Conservation (phyloP, 1,284 basidiomycete genomes). For the Pulveroboletus sp. region DNA sequence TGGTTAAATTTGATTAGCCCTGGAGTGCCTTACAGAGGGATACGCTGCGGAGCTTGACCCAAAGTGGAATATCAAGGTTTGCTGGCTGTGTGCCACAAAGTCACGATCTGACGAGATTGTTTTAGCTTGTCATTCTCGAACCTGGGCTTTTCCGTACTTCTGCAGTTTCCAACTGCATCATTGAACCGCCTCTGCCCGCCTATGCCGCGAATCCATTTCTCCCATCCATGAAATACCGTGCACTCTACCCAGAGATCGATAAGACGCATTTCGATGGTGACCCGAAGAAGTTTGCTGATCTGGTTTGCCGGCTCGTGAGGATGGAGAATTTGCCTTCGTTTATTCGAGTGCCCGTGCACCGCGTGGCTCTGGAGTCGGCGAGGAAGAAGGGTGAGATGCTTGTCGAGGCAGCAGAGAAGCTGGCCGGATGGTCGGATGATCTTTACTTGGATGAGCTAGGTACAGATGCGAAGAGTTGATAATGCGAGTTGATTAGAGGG, state of each 20-base stretch:
- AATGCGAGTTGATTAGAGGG: not conserved
- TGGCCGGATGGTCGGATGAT: constrained; percentile 28
- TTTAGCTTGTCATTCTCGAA: constrained; percentile 29
- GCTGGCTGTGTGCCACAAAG: not conserved
- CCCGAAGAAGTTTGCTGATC: constrained; percentile 27
- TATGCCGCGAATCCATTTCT: constrained; percentile 31
- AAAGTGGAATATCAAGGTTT: constrained; percentile 31
- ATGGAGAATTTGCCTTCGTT: constrained; percentile 23
- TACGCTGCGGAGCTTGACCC: constrained; percentile 32
- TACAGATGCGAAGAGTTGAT: no score
- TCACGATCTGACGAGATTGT: constrained; percentile 6
- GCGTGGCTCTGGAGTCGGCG: constrained; percentile 24
- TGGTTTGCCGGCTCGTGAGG: constrained; percentile 20
- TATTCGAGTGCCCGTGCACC: constrained; percentile 29
- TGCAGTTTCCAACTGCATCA: constrained; percentile 7
- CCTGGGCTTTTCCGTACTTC: constrained; percentile 31
- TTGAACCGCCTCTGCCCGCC: constrained; percentile 16
- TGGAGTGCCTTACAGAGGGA: constrained; percentile 32
- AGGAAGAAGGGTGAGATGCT: constrained; percentile 25
- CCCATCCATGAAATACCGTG: constrained; percentile 29
- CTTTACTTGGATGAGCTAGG: constrained; percentile 16
- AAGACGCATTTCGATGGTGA: constrained; percentile 27
- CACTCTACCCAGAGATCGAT: constrained; percentile 20
- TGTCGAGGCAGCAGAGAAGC: constrained; percentile 26
- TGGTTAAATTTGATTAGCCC: constrained; percentile 13